Base-by-base conservation (phyloP, 2,329 filamentous ascomycete genomes). In the Clarireedia hainanense region DNA sequence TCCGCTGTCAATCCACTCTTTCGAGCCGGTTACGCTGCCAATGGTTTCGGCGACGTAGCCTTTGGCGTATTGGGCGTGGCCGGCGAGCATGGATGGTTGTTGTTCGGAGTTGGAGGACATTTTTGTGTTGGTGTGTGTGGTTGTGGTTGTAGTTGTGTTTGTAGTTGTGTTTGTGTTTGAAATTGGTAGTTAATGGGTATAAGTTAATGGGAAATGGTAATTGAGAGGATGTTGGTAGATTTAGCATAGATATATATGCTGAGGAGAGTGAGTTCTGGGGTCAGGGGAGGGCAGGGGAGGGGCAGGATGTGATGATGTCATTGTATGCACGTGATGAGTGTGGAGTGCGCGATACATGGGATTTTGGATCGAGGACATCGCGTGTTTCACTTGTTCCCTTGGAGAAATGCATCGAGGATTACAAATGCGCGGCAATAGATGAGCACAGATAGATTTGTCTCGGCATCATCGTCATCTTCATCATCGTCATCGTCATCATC, bases 41-140 rank as follows among this genome's bases (percentile, higher is more conserved):
- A 65, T 57, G 40, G 61, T 63, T 47, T 65, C 85, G 73, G 86
- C 82, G 55, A 81, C 78, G 6, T 81, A 81, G 52, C 85, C 85
- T 65, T 88, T 88, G 65, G 81, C 76, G 65, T 86, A 89, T 65
- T 87, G 80, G 34, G 76, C 83, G 67, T 88, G 85, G 43, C 79
- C 77, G 57, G 77, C 74, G 45, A 88, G 66, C 60, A 89, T 81
- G 46, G 83, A 77, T 20, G 84, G 80, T 47, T 65, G 55, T 59
- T 71, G 20, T 46, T 46, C n/a, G 20, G 42, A 45, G 17, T 46
- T 24, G 23, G 17, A 9, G 20, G 43, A 46, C 17, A 46, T 46
- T 46, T 46, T 46, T 9, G 23, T 6, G 23, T 20, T 27, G 1
- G 15, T 2, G 6, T 45, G n/a, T 6, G 14, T 15, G 9, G 37